Base-by-base conservation (phyloP, 345 rosid species). In the Microcos paniculata region DNA sequence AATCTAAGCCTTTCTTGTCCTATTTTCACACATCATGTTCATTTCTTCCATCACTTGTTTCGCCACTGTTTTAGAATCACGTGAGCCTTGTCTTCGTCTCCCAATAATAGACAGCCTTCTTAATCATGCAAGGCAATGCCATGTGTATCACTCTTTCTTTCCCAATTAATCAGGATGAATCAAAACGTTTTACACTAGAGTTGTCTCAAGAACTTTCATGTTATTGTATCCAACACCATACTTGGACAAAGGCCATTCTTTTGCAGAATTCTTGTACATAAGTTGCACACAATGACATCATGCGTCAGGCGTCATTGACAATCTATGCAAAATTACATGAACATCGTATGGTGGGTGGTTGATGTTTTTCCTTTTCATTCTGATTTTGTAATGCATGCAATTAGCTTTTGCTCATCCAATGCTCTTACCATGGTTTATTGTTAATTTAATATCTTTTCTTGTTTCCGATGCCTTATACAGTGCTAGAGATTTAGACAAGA, bases 401-500 rank as follows among this genome's bases (percentile, higher is more conserved):
- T 28, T 59, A 28, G 2, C 13, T 35, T 6, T 28, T 59, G n/a
- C 64, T 59, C 40, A 59, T 59, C 64, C 64, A 59, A 53, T n/a
- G n/a, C n/a, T n/a, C n/a, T n/a, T n/a, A n/a, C n/a, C 40, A 35
- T 63, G 68, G 35, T 65, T 62, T 45, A 4, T 3, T 61, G 21
- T 31, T 62, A 38, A 3, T 70, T 75, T 12, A 4, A 57, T 40
- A 4, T 35, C 30, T 62, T 3, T 56, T 23, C 9, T 13, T 56
- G 0, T 59, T 0, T 24, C 19, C 10, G 2, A 66, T 30, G 9
- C 45, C 24, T 53, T 15, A 42, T 68, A 9, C 40, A 73, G 72
- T 19, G 78, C 9, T 64, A 45, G 31, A 64, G 3, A 42, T 13
- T 73, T 73, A 78, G 68, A 63, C 26, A 45, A 38, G 35, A 61